Evolutionary conservation across 768 basidiomycete genomes (phyloP), one percentile per base, ranked within the genome.

Genomic region (Cystobasidium tubakii): DNA sequence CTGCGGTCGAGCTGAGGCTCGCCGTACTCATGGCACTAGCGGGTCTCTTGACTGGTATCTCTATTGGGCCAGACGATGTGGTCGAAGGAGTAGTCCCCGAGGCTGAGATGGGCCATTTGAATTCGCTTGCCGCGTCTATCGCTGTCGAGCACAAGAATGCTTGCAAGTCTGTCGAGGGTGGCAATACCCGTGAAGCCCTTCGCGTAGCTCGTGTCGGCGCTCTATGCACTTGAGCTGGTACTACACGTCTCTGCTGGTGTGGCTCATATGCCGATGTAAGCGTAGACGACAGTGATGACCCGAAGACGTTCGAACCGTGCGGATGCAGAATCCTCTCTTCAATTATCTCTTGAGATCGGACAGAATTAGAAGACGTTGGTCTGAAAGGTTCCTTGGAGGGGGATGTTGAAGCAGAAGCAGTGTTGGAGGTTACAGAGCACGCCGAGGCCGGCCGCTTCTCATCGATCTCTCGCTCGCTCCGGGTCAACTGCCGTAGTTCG

Each of bases 11-110:
- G 36, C 15, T 27, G 3, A n/a, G 25, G 34, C 63, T 65, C 10
- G 63, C 63, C 15, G 39, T 34, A 27, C 63, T 65, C 63, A 65
- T 25, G 3, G 43, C 63, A 42, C 63, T 65, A 12, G 63, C 63
- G 3, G 63, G 25, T 15, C 63, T 27, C 25, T 65, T 65, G 63
- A 25, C 13, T 21, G 57, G 33, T 6, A 34, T 12, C 4, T 60
- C 33, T 25, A 31, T 25, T 31, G 27, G 36, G 9, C 25, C 31
- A 39, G 57, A 9, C 27, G 57, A 12, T 23, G 17, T 13, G 31
- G 19, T 29, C n/a, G 57, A 9, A 3, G 10, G 46, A 19, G n/a
- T 4, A n/a, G 9, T 50, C n/a, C n/a, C n/a, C n/a, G 42, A 42
- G 17, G 42, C 42, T n/a, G 46, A 21, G 9, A n/a, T 19, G 21